Evolutionary conservation across 345 rosid genomes (phyloP), one percentile per base, ranked within the genome.

Genomic region (Aethionema arabicum): DNA sequence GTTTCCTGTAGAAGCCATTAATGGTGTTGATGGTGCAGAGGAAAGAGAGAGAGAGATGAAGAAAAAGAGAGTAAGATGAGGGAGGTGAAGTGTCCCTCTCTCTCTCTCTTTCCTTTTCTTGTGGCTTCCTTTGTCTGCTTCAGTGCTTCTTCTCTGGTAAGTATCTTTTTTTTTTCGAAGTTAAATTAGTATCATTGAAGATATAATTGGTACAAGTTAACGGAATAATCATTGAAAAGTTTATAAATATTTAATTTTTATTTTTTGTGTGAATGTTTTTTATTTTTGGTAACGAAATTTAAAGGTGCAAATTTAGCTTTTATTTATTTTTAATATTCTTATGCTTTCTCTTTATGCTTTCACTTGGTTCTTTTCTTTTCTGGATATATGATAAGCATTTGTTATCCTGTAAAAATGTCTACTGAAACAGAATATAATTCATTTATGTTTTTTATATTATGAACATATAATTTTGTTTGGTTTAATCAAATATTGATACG

Each of bases 1-100:
- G 65, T 61, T 73, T 60, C 58, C 73, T 48, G 58, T 67, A 8
- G 76, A 61, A 35, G 64, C 36, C 76, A 73, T 73, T 67, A 56
- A 51, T 51, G 33, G 2, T 51, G 4, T 48, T 69, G 41, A 39
- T 5, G 21, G 6, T 21, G 40, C 14, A 10, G 35, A 38, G 37
- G 37, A 44, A 42, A 53, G 65, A 32, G 39, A 33, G 11, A 43
- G 49, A 47, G 8, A 16, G 32, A 42, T 39, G 37, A 32, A 10
- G 52, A 59, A 32, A 51, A 31, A 21, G 29, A 40, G 6, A 15
- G n/a, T n/a, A n/a, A 55, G 38, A 58, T 11, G 41, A 8, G 41
- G 32, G 44, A 47, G 63, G 30, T 54, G 36, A 66, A 72, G 76
- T 38, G 51, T 68, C 4, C 8, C 52, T 61, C 54, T 64, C 29